These are phyloP conservation scores for Millerago galiae DNA, from an alignment of 805 yeast species.

Conservation along the genomic window DNA sequence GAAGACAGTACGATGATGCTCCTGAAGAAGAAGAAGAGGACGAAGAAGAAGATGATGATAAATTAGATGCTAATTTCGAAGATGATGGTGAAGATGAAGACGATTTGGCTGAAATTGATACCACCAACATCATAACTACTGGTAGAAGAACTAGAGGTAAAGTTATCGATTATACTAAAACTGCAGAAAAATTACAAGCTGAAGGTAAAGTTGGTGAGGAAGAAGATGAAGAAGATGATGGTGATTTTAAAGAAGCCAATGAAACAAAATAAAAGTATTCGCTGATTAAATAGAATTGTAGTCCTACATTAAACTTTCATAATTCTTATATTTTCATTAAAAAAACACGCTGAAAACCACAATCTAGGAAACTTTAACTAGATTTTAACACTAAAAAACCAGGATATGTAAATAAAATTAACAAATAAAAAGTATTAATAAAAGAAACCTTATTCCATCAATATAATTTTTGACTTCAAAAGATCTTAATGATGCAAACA, in stretches of 20 bases:
- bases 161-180: slow-evolving; percentile 77
- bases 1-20: slow-evolving; percentile 56
- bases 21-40: slow-evolving; percentile 40
- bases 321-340: neutral
- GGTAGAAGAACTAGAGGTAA: slow-evolving; percentile 91
- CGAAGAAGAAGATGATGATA: slow-evolving; percentile 40
- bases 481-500: neutral
- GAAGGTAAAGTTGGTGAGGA: slow-evolving; percentile 33
- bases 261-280: slow-evolving; percentile 5
- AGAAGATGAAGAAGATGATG: slow-evolving; percentile 44
- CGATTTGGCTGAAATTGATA: slow-evolving; percentile 72
- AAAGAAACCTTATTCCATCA: neutral
- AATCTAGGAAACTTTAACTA: neutral
- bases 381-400: neutral
- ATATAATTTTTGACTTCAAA: neutral
- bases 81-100: slow-evolving; percentile 63
- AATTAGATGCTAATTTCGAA: slow-evolving; percentile 34
- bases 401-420: neutral
- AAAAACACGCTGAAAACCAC: neutral
- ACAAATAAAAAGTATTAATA: neutral
- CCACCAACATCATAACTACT: slow-evolving; percentile 72
- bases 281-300: neutral
- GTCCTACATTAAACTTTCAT: neutral
- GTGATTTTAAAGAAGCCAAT: slow-evolving; percentile 42
- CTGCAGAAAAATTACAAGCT: slow-evolving; percentile 61